These are phyloP conservation scores for Talaromyces rugulosus DNA, from an alignment of 2,329 filamentous ascomycete genomes.

Conservation along the genomic window DNA sequence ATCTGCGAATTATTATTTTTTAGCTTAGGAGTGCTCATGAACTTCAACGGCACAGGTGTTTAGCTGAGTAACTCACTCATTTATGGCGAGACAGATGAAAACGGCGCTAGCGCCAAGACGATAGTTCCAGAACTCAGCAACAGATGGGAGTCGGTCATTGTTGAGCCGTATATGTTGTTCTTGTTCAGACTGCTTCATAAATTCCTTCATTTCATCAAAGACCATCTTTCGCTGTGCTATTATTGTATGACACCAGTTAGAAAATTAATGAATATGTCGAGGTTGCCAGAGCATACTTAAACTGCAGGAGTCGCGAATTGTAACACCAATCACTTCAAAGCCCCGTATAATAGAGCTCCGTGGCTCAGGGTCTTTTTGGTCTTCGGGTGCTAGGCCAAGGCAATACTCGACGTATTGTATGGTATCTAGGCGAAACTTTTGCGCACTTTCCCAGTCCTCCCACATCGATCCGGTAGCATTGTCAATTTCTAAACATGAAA, in stretches of 20 bases:
- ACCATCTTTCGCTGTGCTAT: conserved; percentile 2
- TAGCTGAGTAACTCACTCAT: not conserved
- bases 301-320: not conserved
- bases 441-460: conserved; percentile 2
- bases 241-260: not conserved
- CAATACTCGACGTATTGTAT: conserved; percentile 6
- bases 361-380: not conserved
- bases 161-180: not conserved
- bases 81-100: conserved; percentile 4
- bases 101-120: conserved; percentile 6
- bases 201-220: conserved; percentile 3
- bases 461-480: conserved; percentile 1
- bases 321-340: not conserved
- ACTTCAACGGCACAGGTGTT: too few relatives aligned
- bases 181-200: conserved; percentile 6
- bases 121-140: conserved; percentile 2
- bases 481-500: not conserved
- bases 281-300: not conserved
- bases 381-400: not conserved
- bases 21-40: not conserved
- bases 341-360: not conserved
- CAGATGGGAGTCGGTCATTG: not conserved
- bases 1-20: not conserved
- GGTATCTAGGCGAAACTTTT: conserved; percentile 4
- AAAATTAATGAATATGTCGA: not conserved